Evolutionary conservation across 768 basidiomycete genomes (phyloP), one percentile per base, ranked within the genome.

Genomic region (Mycena amicta): DNA sequence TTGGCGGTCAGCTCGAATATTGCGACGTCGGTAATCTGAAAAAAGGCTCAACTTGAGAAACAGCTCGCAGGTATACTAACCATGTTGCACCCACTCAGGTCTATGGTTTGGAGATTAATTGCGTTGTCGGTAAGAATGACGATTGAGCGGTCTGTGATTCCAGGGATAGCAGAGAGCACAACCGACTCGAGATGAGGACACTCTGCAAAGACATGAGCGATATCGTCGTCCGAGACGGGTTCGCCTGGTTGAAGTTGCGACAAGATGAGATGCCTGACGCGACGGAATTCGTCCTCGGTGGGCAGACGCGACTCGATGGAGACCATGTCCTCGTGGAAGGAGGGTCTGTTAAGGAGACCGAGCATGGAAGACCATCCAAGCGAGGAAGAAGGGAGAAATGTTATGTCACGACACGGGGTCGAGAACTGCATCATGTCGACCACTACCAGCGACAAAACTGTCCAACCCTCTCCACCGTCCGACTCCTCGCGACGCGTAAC

Each of bases 181-280:
- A 87, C 80, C 3, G 86, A 83, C 69, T 88, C 82, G 47, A 95
- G 77, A 56, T 86, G 83, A 15, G 86, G 83, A 70, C 88, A 89
- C 46, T 75, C 71, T 2, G 75, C 68, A 52, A 95, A 72, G 26
- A 88, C 80, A 5, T 69, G 57, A 13, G 82, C 80, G 39, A 96
- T 78, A 55, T 83, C 75, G 53, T 85, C 81, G 66, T 93, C 87
- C 29, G 77, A 77, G 16, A 91, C 73, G 23, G 30, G 40, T 13
- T 15, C 11, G 13, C 49, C 28, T 6, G 68, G 63, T 56, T 71
- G 70, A 25, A 62, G 72, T 49, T 77, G 71, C 37, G 80, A 80
- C 61, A 90, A 74, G 56, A 82, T 72, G 26, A 90, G 77, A 67
- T 87, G 85, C 47, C 81, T 80, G 57, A 87, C 81, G 59, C 84